phyloP scores from a whole-genome alignment of 2,329 filamentous ascomycete species.

The Ophiosphaerella narmari region DNA sequence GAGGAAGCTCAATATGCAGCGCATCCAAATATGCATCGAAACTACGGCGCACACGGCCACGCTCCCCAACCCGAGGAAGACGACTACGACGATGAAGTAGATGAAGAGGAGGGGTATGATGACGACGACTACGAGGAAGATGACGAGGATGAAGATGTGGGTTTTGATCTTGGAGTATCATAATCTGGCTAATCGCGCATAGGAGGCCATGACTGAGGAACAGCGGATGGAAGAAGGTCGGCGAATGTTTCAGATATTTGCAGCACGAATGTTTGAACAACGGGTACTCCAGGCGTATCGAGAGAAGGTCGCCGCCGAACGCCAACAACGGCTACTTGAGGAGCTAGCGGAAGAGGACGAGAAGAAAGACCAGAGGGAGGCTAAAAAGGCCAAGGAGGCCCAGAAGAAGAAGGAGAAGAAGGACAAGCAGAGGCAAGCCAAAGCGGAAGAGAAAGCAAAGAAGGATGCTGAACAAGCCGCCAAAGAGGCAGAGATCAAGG shows the following conservation, averaged over 20 bases:
- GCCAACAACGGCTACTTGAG: constrained; percentile 86
- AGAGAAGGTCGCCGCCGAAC: constrained; percentile 93
- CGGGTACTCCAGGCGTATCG: constrained; percentile 95
- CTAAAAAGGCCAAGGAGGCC: constrained; percentile 91
- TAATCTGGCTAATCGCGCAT: constrained; percentile 39
- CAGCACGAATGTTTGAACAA: constrained; percentile 98
- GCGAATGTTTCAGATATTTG: constrained; percentile 99
- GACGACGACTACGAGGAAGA: constrained; percentile 60
- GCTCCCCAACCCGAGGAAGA: constrained; percentile 71
- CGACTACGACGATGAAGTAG: constrained; percentile 74
- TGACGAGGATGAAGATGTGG: constrained; percentile 42
- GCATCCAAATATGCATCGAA: constrained; percentile 59
- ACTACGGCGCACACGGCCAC: constrained; percentile 66
- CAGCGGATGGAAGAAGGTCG: constrained; percentile 98
- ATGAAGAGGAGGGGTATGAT: constrained; percentile 63
- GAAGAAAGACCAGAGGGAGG: constrained; percentile 77
- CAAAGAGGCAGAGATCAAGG: constrained; percentile 77
- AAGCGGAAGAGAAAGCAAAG: constrained; percentile 87
- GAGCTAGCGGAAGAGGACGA: constrained; percentile 86
- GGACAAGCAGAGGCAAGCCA: constrained; percentile 81
- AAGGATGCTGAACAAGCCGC: constrained; percentile 88
- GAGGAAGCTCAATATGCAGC: constrained; percentile 76
- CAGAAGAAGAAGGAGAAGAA: constrained; percentile 96
- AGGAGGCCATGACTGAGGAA: constrained; percentile 97
- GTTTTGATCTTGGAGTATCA: constrained; percentile 20